Base-by-base conservation (phyloP, 2,329 filamentous ascomycete species). In the Escovopsis sp. region DNA sequence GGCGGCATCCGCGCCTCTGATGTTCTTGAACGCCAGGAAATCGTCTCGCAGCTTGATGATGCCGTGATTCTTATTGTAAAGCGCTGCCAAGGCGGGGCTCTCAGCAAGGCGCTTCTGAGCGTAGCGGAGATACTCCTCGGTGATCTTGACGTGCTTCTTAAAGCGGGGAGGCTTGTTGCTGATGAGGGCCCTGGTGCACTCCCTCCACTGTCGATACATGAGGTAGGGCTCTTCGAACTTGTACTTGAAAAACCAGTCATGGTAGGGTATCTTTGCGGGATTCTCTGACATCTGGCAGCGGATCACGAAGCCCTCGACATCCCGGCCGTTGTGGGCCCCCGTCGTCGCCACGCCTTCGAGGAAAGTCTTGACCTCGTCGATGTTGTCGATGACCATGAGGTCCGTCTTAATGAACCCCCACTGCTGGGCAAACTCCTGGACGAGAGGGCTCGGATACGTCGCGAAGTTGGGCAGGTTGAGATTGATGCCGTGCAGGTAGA, bases 241-340 rank as follows among this genome's bases (percentile, higher is more conserved):
- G 72, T 87, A 98, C 60, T 98, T 98, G 76, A 98, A 98, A 60
- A 98, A 98, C 90, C 90, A 98, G 55, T 98, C 87, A n/a, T 72
- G 62, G 54, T 77, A 90, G 1, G 72, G 69, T 2, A 55, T 56
- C 12, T 55, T 52, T 1, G 57, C 60, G 0, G 63, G 62, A 19
- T 74, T 57, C n/a, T 58, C 51, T 13, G 67, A 62, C 64, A 65
- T 76, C 61, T 75, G 83, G 69, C 90, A 96, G 37, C 90, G 79
- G 46, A 98, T 80, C 38, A 98, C 90, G 48, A 98, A 98, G 4
- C 90, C 90, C 58, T 98, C 90, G 0, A 94, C 88, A 46, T 96
- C 88, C 36, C 87, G 80, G 9, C 87, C 88, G 42, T 82, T 78
- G 58, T 93, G 88, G 26, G 83, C 79, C 5, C 90, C 90, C 8